phyloP scores from a whole-genome alignment of 148 eudicot species.

The Arbutus unedo region DNA sequence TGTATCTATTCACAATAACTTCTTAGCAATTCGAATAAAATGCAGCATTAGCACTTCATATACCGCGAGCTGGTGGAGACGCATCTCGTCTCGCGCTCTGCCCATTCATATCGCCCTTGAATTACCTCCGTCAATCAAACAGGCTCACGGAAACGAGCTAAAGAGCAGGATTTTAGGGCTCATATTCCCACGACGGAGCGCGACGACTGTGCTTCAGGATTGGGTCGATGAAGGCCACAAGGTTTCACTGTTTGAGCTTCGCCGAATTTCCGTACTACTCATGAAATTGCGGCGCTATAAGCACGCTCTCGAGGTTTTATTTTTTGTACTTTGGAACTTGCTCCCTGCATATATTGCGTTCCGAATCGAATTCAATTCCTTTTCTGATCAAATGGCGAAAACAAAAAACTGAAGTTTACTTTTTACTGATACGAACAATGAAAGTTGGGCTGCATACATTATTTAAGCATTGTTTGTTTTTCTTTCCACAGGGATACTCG shows the following conservation, averaged over 20 bases:
- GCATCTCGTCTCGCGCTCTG: not conserved
- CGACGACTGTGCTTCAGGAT: slow-evolving; percentile 23
- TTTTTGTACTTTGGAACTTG: not conserved
- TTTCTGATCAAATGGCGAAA: not conserved
- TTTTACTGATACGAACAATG: not conserved
- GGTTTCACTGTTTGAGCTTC: slow-evolving; percentile 26
- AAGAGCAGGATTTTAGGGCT: slow-evolving; percentile 17
- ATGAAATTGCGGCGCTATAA: slow-evolving; percentile 22
- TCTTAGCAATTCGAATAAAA: not conserved
- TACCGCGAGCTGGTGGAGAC: slow-evolving; percentile 8
- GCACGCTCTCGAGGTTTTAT: slow-evolving; percentile 37
- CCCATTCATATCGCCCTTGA: not conserved
- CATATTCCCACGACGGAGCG: slow-evolving; percentile 23
- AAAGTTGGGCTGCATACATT: not conserved
- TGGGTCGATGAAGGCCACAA: slow-evolving; percentile 30
- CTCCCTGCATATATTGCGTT: not conserved
- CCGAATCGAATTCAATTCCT: not conserved
- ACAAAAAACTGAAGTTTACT: too few species aligned
- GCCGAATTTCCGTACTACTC: slow-evolving; percentile 20
- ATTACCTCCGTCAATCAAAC: not conserved
- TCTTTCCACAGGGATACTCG: not conserved
- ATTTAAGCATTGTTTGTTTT: not conserved
- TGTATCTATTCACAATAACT: not conserved
- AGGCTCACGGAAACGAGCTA: not conserved
- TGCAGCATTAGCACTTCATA: not conserved